Base-by-base conservation (phyloP, 345 rosid species). In the Pseudoturritis turrita region DNA sequence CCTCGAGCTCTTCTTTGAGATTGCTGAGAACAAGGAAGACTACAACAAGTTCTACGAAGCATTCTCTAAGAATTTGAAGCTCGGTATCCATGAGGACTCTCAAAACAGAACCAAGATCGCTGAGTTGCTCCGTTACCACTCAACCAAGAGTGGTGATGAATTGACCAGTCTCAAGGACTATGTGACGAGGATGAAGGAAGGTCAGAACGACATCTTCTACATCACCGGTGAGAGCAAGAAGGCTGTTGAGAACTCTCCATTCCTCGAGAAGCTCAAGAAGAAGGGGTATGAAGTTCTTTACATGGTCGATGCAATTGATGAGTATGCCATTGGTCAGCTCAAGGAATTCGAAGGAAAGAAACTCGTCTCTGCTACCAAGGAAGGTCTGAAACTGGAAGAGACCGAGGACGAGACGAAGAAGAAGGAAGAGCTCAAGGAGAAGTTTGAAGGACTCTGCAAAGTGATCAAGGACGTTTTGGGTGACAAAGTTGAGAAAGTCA, bases 121-220 rank as follows among this genome's bases (percentile, higher is more conserved):
- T 43, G 96, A 92, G 33, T 66, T 89, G 64, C 95, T 92, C 39
- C 72, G 96, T 5, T 89, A 89, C 78, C 98, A 92, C 75, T 92
- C 96, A 3, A 92, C 98, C 59, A 92, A 89, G 89, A 92, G 98
- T 5, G 96, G 98, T 12, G 96, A 89, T 37, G 95, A 88, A 66
- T 7, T 92, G 87, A 92, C 98, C 1, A 88, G 96, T 75, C 78
- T 92, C 64, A 92, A 92, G 81, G 96, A 92, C 56, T 89, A 92
- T 25, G 98, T 92, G 72, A 92, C 98, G 37, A 85, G 98, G 59
- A 89, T 92, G 98, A 89, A 92, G 85, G 96, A 92, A 65, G 96
- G 96, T 1, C 95, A 92, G 79, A 79, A 12, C 7, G 98, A 88
- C 40, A 89, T 92, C 67, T 89, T 72, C 75, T 89, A 89, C 83